A percentile compares a stretch with the other conserved stretches of the same genome.
Evolutionary conservation across 441 rosid species (phyloP).

Genomic region (Dalechampia spathulata): DNA sequence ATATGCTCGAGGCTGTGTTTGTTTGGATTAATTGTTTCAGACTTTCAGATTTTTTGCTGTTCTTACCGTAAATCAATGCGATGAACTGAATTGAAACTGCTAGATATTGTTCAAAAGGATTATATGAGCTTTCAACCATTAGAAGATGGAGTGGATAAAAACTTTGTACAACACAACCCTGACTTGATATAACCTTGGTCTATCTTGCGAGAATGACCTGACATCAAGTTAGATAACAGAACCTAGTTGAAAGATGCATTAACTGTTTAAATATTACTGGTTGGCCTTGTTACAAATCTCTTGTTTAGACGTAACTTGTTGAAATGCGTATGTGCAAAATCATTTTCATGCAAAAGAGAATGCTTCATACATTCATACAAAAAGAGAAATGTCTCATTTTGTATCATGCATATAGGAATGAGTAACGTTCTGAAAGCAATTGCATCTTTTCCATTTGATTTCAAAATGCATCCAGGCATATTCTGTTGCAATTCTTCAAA

Average conservation of each 20-base stretch:
- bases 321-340: not conserved
- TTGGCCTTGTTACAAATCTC: not conserved
- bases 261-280: not conserved
- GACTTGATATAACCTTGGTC: not conserved
- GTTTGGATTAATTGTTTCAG: no score
- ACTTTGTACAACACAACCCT: not conserved
- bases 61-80: not conserved
- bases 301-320: not conserved
- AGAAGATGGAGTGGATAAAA: not conserved
- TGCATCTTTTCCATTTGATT: not conserved
- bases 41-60: no score
- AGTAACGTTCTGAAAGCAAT: not conserved
- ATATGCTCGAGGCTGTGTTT: no score
- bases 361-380: no score
- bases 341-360: not conserved
- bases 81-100: not conserved
- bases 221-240: not conserved
- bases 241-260: not conserved
- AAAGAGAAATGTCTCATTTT: not conserved
- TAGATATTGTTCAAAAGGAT: not conserved
- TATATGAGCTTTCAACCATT: not conserved
- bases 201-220: no score
- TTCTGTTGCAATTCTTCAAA: conserved; percentile 10
- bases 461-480: not conserved
- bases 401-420: not conserved